Evolutionary conservation across 202 grass and related monocot species (phyloP).

Genomic region (Cymbopogon flexuosus): DNA sequence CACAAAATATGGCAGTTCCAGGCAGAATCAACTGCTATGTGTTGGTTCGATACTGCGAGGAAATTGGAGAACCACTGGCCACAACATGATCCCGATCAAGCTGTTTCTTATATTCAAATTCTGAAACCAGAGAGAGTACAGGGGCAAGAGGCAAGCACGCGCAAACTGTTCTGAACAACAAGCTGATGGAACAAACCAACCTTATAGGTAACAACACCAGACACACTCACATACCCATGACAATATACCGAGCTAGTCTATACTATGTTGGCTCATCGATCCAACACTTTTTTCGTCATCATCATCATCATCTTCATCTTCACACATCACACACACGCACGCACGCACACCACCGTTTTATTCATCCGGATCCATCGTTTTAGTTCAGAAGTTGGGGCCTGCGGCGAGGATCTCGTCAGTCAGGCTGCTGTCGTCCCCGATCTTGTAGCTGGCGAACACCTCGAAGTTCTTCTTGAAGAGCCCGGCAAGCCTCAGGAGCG

Average conservation of each 20-base stretch:
- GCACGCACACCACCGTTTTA: slow-evolving; percentile 26
- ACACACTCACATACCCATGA: not conserved
- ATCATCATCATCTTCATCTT: slow-evolving; percentile 20
- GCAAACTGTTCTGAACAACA: slow-evolving; percentile 1
- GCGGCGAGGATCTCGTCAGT: slow-evolving; percentile 92
- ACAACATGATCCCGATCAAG: not conserved
- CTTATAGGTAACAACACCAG: not conserved
- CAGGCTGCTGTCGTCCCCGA: slow-evolving; percentile 61
- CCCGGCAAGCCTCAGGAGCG: slow-evolving; percentile 74
- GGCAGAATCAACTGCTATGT: not conserved
- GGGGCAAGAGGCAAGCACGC: slow-evolving; percentile 1
- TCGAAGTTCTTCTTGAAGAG: slow-evolving; percentile 98
- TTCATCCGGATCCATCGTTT: slow-evolving; percentile 8
- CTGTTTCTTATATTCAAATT: not conserved
- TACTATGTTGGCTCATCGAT: not conserved
- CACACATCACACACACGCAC: not conserved
- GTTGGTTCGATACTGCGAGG: not conserved
- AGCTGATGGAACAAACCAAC: not conserved
- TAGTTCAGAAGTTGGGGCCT: slow-evolving; percentile 74
- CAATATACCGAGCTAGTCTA: not conserved
- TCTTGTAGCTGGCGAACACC: slow-evolving; percentile 90
- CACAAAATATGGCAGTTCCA: not conserved
- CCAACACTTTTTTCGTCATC: slow-evolving; percentile 26
- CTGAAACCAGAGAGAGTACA: slow-evolving; percentile 2
- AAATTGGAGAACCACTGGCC: not conserved